phyloP scores from a whole-genome alignment of 2,329 filamentous ascomycete genomes.

The Cladophialophora psammophila region DNA sequence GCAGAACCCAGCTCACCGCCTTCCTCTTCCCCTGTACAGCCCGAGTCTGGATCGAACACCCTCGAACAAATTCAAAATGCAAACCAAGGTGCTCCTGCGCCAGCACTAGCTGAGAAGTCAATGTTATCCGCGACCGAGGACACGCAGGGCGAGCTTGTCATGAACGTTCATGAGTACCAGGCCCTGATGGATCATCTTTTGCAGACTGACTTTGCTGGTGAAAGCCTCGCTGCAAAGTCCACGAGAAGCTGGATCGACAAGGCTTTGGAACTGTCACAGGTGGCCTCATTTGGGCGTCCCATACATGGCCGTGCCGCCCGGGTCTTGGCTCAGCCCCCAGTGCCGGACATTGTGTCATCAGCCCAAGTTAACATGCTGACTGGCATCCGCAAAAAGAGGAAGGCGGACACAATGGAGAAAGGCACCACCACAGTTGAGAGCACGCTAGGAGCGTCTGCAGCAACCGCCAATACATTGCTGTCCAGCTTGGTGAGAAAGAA shows the following conservation, averaged over 20 bases:
- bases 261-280: slow-evolving; percentile 31
- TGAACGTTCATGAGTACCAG: slow-evolving; percentile 33
- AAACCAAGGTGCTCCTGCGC: background rate
- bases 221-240: slow-evolving; percentile 32
- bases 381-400: slow-evolving; percentile 39
- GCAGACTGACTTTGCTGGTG: slow-evolving; percentile 39
- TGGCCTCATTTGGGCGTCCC: slow-evolving; percentile 30
- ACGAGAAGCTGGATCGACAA: slow-evolving; percentile 38
- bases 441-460: background rate
- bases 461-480: slow-evolving; percentile 24
- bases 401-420: slow-evolving; percentile 27
- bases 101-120: background rate
- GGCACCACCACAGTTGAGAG: background rate
- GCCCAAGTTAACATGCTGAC: slow-evolving; percentile 35
- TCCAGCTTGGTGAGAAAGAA: slow-evolving; percentile 39
- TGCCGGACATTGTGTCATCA: slow-evolving; percentile 9
- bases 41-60: background rate
- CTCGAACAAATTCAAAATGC: background rate
- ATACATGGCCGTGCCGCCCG: slow-evolving; percentile 24
- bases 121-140: background rate
- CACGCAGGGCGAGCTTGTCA: slow-evolving; percentile 28
- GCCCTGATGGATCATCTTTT: slow-evolving; percentile 36
- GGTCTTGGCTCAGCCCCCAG: slow-evolving; percentile 14
- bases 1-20: slow-evolving; percentile 21
- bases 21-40: slow-evolving; percentile 23